Base-by-base conservation (phyloP, 208 protist species). In the Leishmania gerbilli region DNA sequence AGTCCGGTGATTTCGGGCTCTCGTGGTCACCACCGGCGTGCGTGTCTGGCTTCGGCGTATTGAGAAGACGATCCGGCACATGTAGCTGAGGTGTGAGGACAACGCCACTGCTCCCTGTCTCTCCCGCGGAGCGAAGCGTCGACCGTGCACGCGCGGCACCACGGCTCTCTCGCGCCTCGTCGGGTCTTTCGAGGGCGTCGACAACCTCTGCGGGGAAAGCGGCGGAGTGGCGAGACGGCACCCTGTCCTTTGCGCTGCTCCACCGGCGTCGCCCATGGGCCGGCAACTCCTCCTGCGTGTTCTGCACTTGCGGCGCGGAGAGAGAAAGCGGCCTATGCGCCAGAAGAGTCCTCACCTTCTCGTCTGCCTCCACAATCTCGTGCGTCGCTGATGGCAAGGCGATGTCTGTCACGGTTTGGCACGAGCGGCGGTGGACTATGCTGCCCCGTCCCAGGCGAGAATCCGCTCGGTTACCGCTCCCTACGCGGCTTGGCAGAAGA, bases 351-450 rank as follows among this genome's bases (percentile, higher is more conserved):
- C 47, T 75, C 47, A n/a, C 51, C 31, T 24, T 31, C 49, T 42
- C 72, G 0, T 81, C 77, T 42, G 6, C 71, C 77, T 89, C 86
- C 5, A 84, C 71, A 37, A 89, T 89, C 27, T 85, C 81, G 27
- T 56, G 79, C 17, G 62, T 79, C 51, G 79, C 80, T 7, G n/a
- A 49, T 0, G 88, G 88, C 49, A 88, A 37, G 1, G 78, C 68
- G 15, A 89, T 56, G 62, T 79, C 71, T 49, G 79, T 79, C 31
- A 80, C 71, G 69, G 53, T 80, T 7, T 82, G 72, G 51, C 72
- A 85, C 34, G 79, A 65, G 60, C 88, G 88, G 17, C 88, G 84
- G 31, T 79, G 85, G 60, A 34, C 27, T 37, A 71, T 67, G 37
- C 13, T 72, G 55, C n/a, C 68, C 34, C 67, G 71, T 34, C 53